Evolutionary conservation across 306 rosid species (phyloP).

Genomic region (Lablab purpureus): DNA sequence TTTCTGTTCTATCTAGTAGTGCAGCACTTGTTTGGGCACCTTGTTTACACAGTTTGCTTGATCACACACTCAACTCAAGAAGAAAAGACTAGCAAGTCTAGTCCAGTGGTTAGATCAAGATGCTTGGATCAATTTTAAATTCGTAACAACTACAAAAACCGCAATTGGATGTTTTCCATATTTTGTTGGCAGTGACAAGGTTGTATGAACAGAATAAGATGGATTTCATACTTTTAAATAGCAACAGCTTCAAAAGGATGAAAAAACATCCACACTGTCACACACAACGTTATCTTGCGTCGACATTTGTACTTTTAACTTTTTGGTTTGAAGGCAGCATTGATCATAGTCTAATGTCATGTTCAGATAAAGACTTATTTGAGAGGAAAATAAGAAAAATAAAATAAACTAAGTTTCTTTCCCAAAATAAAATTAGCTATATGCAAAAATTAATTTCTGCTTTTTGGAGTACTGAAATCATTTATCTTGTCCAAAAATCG

Average conservation of each 20-base stretch:
- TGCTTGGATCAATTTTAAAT: constrained; percentile 3
- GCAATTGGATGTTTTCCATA: not conserved
- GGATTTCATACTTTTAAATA: not conserved
- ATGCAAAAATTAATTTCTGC: too few relatives aligned
- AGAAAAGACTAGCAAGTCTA: constrained; percentile 5
- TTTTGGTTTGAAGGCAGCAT: too few relatives aligned
- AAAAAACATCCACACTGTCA: not conserved
- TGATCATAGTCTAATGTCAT: too few relatives aligned
- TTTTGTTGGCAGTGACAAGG: constrained; percentile 1
- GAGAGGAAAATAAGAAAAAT: too few relatives aligned
- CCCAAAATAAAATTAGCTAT: too few relatives aligned
- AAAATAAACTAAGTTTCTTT: too few relatives aligned
- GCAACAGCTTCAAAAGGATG: not conserved
- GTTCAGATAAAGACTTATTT: too few relatives aligned
- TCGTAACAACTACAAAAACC: not conserved
- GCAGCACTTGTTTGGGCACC: not conserved
- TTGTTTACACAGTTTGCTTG: not conserved
- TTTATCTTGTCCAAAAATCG: too few relatives aligned
- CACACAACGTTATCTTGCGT: not conserved
- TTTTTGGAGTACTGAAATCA: too few relatives aligned
- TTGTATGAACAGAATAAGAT: not conserved
- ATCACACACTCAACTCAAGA: constrained; percentile 15
- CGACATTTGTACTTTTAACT: too few relatives aligned
- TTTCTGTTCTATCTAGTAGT: constrained; percentile 9
- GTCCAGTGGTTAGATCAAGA: not conserved